Base-by-base conservation (phyloP, 495 filamentous ascomycete species). In the Aspergillus egyptiacus region DNA sequence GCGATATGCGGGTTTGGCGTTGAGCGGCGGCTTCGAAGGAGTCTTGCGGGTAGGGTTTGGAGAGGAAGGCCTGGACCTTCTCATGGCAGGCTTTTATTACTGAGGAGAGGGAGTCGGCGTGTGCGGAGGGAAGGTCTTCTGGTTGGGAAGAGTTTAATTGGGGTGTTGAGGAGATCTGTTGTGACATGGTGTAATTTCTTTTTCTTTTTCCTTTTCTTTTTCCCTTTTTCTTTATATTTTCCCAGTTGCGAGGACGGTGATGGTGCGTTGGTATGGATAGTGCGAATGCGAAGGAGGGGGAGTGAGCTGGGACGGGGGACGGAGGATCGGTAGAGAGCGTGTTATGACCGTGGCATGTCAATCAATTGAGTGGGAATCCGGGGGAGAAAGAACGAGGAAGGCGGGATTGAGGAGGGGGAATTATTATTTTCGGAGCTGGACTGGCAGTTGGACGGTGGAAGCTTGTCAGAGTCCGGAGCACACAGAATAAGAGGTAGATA, bases 1-100 rank as follows among this genome's bases (percentile, higher is more conserved):
- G 72, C 1, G 88, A 80, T 13, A 76, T 71, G 36, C 79, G 72
- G 35, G 83, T 85, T 71, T 91, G 89, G 35, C 65, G 66, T 64
- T 96, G 90, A 17, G 86, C 83, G 14, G 69, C 69, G 55, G 73
- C 70, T 17, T 69, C 64, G 55, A 93, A 66, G 15, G 81, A 70
- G 51, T 78, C 65, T 22, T 71, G 75, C 13, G 75, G 69, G 38
- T 78, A 68, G 48, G 80, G 63, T 58, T 79, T 72, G 39, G 70
- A 66, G 40, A 97, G 73, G 62, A 97, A 95, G 24, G 69, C 69
- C 20, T 77, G 70, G 41, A 96, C 74, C 54, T 81, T 80, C 18
- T 61, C 62, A 53, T 86, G 76, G 46, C 93, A 75, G 49, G 67
- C 63, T 40, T 70, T 71, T 69, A 87, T 86, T 31, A 86, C 63